Percentiles rank a stretch among this genome's conserved stretches.
Evolutionary conservation across 2,329 filamentous ascomycete species (phyloP).

Genomic region (Talaromyces pinophilus): DNA sequence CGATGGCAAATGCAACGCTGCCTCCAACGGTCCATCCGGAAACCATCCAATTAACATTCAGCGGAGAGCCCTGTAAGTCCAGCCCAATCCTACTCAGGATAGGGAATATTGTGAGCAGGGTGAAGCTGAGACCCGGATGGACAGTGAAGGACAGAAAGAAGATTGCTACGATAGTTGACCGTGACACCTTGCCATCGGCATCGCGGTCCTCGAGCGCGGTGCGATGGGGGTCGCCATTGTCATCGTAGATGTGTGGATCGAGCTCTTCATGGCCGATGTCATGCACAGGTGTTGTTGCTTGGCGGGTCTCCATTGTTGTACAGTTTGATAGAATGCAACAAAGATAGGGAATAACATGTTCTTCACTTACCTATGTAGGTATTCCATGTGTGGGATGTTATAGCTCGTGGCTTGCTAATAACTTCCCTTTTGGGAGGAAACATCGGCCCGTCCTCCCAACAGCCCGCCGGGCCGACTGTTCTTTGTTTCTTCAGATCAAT

Average conservation of each 20-base stretch:
- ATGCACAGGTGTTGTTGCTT: neutral
- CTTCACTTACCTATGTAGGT: neutral
- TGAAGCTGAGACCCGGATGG: neutral
- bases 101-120: neutral
- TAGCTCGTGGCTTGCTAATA: neutral
- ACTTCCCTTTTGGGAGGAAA: neutral
- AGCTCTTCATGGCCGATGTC: slow-evolving; percentile 12
- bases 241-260: slow-evolving; percentile 16
- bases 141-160: neutral
- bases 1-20: slow-evolving; percentile 2
- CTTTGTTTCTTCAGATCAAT: neutral
- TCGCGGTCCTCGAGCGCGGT: slow-evolving; percentile 9
- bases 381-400: neutral
- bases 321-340: neutral
- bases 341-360: neutral
- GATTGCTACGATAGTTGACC: neutral
- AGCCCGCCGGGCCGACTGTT: neutral
- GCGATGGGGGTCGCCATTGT: slow-evolving; percentile 14
- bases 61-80: neutral
- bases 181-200: slow-evolving; percentile 1
- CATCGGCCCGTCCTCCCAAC: neutral
- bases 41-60: slow-evolving; percentile 2
- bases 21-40: neutral
- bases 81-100: neutral
- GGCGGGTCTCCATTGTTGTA: neutral